A percentile compares a stretch with the other conserved stretches of the same genome.
Evolutionary conservation across 2,329 filamentous ascomycete species (phyloP).

Genomic region (Tolypocladium inflatum): DNA sequence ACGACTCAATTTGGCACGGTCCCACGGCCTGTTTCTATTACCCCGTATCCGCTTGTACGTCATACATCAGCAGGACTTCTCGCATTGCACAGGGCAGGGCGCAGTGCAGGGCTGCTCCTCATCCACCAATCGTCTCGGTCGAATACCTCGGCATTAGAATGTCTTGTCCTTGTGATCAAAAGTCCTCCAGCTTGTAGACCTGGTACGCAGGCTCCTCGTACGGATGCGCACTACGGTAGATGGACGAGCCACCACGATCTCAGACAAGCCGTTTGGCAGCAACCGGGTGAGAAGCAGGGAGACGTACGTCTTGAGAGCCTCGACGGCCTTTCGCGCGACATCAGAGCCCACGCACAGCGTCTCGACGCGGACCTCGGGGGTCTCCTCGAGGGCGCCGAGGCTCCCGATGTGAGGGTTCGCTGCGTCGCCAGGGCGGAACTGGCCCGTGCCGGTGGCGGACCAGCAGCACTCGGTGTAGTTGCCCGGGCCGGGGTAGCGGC

Average conservation of each 20-base stretch:
- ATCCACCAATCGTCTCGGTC: neutral
- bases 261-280: neutral
- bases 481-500: slow-evolving; percentile 38
- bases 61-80: neutral
- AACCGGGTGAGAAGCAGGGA: neutral
- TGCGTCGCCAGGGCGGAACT: slow-evolving; percentile 53
- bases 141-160: neutral
- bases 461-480: slow-evolving; percentile 48
- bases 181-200: slow-evolving; percentile 38
- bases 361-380: slow-evolving; percentile 54
- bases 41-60: too few relatives aligned
- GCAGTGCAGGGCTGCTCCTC: neutral
- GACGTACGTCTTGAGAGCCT: slow-evolving; percentile 54
- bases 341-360: slow-evolving; percentile 51
- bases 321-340: slow-evolving; percentile 44
- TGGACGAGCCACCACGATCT: neutral
- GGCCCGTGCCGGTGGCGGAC: slow-evolving; percentile 44
- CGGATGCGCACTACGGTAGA: slow-evolving; percentile 28
- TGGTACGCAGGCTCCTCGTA: slow-evolving; percentile 43
- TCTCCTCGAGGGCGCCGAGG: slow-evolving; percentile 45
- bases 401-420: slow-evolving; percentile 56
- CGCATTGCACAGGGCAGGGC: neutral
- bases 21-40: neutral
- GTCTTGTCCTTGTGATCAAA: slow-evolving; percentile 15
- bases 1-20: neutral